Evolutionary conservation across 1,139 yeast species (phyloP), one percentile per base, ranked within the genome.

Genomic region (Taphrina sp.): DNA sequence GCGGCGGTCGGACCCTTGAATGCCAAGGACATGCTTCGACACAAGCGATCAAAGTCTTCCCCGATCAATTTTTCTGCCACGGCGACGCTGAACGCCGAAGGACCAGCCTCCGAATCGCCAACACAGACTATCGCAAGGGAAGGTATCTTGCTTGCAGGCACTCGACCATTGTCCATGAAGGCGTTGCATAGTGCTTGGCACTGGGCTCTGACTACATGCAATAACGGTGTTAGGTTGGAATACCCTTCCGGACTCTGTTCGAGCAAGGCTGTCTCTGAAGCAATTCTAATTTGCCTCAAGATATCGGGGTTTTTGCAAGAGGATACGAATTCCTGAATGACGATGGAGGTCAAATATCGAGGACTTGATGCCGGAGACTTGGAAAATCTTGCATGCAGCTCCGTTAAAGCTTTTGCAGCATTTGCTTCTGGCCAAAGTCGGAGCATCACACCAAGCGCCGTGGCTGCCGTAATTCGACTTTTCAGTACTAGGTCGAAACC

Each of bases 61-160:
- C 74, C 73, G 29, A 83, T 74, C 5, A 90, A 77, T 62, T 79
- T 78, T 59, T 84, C 85, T 0, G 96, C 97, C 62, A 80, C 80
- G 39, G 78, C 85, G 46, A 92, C 69, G 8, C 88, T 80, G 70
- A 94, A 94, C 0, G 97, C 97, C 63, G 84, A 90, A 0, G 95
- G 90, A 0, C 96, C 97, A 3, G 97, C 95, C 61, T 87, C 95
- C 1, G 82, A 76, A 67, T 92, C 98, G 33, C 98, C 98, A 68
- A 88, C 94, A 3, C 90, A 96, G 16, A 90, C 82, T 3, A 88
- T 82, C 0, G 98, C 95, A 31, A 94, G 70, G 58, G 81, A 85
- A 0, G 96, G 96, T 12, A 89, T 70, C 67, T 85, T 87, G 37
- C 80, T 76, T n/a, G 82, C 79, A 1, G 94, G 75, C 16, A 89